Base-by-base conservation (phyloP, 768 basidiomycete species). In the Mycena floridula region DNA sequence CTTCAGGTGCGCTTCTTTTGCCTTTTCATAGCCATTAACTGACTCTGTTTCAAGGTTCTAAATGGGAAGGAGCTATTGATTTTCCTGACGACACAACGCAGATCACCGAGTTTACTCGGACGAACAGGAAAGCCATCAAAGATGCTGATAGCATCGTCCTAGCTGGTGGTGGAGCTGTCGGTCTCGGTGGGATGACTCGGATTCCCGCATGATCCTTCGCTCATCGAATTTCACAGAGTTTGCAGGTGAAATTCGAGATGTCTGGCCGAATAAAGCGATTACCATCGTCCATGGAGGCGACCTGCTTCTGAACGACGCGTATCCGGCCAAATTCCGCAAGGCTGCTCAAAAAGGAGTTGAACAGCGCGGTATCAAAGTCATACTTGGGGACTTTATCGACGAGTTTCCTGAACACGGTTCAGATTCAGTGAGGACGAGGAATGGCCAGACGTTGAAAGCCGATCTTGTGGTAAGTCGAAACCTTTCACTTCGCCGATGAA, bases 201-300 rank as follows among this genome's bases (percentile, higher is more conserved):
- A 12, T 28, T 35, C 30, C 48, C 54, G 16, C 56, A 55, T 23
- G 28, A 6, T 13, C n/a, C 13, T 7, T 26, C 37, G 27, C 35
- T 46, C n/a, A 44, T 15, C 25, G 12, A 21, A 9, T 27, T 12
- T 2, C 25, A 15, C 35, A 72, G 71, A 73, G 50, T 60, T 57
- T 21, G 65, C 70, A 15, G 70, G 69, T 12, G 72, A 73, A 52
- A 62, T 74, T 42, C 67, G 65, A 36, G 68, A 74, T 23, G 43
- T 58, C 3, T 66, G 56, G 44, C 63, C 68, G 15, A 50, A 56
- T 18, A 81, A 74, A 48, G 57, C 63, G 25, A 69, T 86, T 13
- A 82, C 81, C 15, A 69, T 87, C 37, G 73, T 87, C 8, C 85
- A 86, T 9, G 65, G 69, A 22, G 62, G 70, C n/a, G 41, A 50